Percentiles rank a stretch among this genome's conserved stretches.
phyloP scores from a whole-genome alignment of 768 basidiomycete genomes.

The Leccinum variicolor region DNA sequence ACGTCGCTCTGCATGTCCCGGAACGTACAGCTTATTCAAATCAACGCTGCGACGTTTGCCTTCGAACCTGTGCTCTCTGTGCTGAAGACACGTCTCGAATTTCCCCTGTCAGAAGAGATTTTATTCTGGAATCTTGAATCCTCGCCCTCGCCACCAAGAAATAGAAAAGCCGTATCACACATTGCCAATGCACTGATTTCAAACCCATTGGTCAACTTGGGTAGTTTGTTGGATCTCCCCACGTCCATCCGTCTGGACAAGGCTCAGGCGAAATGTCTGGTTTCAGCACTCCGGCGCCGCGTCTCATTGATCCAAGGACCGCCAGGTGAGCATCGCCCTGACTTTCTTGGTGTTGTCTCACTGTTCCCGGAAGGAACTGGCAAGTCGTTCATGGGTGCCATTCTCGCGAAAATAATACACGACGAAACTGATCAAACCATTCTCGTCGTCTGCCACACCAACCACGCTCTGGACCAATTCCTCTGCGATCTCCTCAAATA shows the following conservation, averaged over 20 bases:
- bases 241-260: constrained; percentile 45
- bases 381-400: constrained; percentile 67
- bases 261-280: constrained; percentile 44
- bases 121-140: constrained; percentile 46
- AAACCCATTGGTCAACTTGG: constrained; percentile 39
- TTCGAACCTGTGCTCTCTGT: constrained; percentile 61
- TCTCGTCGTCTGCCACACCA: constrained; percentile 68
- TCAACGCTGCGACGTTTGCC: constrained; percentile 57
- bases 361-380: constrained; percentile 50
- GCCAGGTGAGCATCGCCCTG: constrained; percentile 43
- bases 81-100: constrained; percentile 32
- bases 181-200: constrained; percentile 22
- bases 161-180: constrained; percentile 5
- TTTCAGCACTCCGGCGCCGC: constrained; percentile 49
- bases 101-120: constrained; percentile 52
- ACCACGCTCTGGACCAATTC: constrained; percentile 71
- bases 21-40: constrained; percentile 46
- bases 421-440: constrained; percentile 44
- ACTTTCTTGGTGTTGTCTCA: background rate
- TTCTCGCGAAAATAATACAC: constrained; percentile 58
- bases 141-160: background rate
- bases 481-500: constrained; percentile 56
- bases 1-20: constrained; percentile 31
- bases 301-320: constrained; percentile 70
- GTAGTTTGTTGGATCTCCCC: constrained; percentile 32